These are phyloP conservation scores for Aureobasidium vineae DNA, from an alignment of 2,329 filamentous ascomycete genomes.

Conservation along the genomic window DNA sequence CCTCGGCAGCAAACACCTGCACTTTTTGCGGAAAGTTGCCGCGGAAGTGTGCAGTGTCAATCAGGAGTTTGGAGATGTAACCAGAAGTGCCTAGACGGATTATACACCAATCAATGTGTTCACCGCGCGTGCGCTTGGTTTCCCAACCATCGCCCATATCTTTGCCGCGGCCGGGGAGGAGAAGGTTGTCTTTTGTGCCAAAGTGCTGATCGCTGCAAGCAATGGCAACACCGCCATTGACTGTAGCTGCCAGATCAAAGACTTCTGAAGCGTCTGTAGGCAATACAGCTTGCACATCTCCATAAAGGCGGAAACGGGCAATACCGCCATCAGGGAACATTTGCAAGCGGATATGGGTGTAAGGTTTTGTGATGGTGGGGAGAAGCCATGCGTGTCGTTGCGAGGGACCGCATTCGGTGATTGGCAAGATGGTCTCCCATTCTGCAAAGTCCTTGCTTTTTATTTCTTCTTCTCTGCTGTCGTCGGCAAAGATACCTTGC, in stretches of 20 bases:
- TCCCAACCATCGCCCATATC: slow-evolving; percentile 92
- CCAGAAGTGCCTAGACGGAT: slow-evolving; percentile 68
- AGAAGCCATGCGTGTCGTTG: slow-evolving; percentile 73
- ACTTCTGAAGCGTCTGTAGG: slow-evolving; percentile 63
- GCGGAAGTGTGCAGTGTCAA: slow-evolving; percentile 80
- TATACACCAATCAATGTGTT: slow-evolving; percentile 79
- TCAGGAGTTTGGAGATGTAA: slow-evolving; percentile 63
- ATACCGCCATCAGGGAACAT: slow-evolving; percentile 88
- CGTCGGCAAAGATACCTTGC: slow-evolving; percentile 67
- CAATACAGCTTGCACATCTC: slow-evolving; percentile 72
- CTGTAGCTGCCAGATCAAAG: slow-evolving; percentile 73
- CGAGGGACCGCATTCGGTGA: slow-evolving; percentile 70
- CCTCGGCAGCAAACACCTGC: slow-evolving; percentile 60
- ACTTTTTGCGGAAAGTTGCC: slow-evolving; percentile 81
- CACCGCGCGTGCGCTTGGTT: slow-evolving; percentile 69
- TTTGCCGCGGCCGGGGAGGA: slow-evolving; percentile 73
- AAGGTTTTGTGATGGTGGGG: slow-evolving; percentile 59
- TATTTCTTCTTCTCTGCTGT: slow-evolving; percentile 64
- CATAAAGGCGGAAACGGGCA: slow-evolving; percentile 74
- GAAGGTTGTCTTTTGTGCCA: slow-evolving; percentile 73
- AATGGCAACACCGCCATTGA: slow-evolving; percentile 74
- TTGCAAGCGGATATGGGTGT: slow-evolving; percentile 75
- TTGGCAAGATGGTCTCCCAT: slow-evolving; percentile 70
- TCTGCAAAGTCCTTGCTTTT: slow-evolving; percentile 41
- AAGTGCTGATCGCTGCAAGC: slow-evolving; percentile 83